These are phyloP conservation scores for Coemansia sp. DNA, from an alignment of 192 early-diverging fungal genomes.

Conservation along the genomic window DNA sequence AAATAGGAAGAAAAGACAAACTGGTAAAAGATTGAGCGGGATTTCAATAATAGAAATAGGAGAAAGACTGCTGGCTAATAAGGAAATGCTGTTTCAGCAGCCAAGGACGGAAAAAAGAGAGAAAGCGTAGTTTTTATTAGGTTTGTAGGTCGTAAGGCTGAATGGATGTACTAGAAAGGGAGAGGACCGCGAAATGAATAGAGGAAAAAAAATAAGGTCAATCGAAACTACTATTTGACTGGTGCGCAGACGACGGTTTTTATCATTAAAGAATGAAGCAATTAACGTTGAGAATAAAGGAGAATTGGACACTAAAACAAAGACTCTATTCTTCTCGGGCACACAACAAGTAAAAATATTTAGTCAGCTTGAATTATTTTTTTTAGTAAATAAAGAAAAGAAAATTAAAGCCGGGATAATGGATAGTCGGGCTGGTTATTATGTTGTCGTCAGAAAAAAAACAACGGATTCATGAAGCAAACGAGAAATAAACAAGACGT, in stretches of 20 bases:
- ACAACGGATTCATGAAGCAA: neutral
- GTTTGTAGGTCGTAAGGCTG: neutral
- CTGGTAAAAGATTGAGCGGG: neutral
- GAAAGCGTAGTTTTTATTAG: neutral
- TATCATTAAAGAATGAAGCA: neutral
- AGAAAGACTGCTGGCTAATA: neutral
- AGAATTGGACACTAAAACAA: neutral
- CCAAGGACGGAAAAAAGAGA: neutral
- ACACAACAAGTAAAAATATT: conserved; percentile 1
- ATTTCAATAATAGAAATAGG: neutral
- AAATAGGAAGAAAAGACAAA: neutral
- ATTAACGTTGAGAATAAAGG: conserved; percentile 2
- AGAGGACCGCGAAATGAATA: neutral
- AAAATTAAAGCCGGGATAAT: neutral
- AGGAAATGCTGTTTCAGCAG: neutral
- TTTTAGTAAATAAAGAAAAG: neutral
- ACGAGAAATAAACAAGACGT: neutral
- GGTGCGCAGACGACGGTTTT: conserved; percentile 1
- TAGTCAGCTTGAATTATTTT: neutral
- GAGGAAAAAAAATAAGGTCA: neutral
- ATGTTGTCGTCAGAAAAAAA: neutral
- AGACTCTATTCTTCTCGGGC: neutral
- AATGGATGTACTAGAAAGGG: conserved; percentile 3
- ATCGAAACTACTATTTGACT: neutral
- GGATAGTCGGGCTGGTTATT: neutral